A percentile compares a stretch with the other conserved stretches of the same genome.
phyloP scores from a whole-genome alignment of 148 eudicot genomes.

The Rhododendron simsii region DNA sequence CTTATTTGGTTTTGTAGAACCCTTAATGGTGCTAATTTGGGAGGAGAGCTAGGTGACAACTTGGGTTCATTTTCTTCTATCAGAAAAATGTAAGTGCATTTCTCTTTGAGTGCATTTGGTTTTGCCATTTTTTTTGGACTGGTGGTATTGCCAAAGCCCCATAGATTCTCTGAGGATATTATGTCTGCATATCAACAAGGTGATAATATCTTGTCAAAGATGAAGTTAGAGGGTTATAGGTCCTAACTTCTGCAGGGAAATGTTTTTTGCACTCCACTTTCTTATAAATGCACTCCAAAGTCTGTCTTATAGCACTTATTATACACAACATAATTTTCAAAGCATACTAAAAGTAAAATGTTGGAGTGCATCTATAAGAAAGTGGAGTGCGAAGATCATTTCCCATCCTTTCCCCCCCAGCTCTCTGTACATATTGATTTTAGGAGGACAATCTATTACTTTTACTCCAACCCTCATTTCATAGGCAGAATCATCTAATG shows the following conservation, averaged over 20 bases:
- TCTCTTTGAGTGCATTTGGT: not conserved
- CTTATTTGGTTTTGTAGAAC: conserved; percentile 36
- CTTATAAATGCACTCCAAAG: not conserved
- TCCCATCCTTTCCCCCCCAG: not conserved
- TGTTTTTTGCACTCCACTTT: not conserved
- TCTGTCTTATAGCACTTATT: not conserved
- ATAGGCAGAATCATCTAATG: not conserved
- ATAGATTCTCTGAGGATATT: not conserved
- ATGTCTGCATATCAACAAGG: not conserved
- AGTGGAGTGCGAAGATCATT: not conserved
- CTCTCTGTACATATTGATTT: not conserved
- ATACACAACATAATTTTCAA: not conserved
- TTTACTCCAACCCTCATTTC: not conserved
- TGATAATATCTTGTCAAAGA: not conserved
- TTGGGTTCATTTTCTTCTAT: conserved; percentile 72
- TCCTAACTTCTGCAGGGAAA: not conserved
- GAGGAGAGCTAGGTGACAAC: conserved; percentile 71
- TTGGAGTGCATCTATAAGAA: not conserved
- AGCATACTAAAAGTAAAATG: not conserved
- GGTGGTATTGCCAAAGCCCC: not conserved
- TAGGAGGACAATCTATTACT: not conserved
- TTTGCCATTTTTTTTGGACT: not conserved
- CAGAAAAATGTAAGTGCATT: conserved; percentile 46
- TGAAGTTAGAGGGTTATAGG: not conserved
- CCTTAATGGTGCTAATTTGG: conserved; percentile 58